These are phyloP conservation scores for Colletotrichum camelliae DNA, from an alignment of 2,329 filamentous ascomycete genomes.

Conservation along the genomic window DNA sequence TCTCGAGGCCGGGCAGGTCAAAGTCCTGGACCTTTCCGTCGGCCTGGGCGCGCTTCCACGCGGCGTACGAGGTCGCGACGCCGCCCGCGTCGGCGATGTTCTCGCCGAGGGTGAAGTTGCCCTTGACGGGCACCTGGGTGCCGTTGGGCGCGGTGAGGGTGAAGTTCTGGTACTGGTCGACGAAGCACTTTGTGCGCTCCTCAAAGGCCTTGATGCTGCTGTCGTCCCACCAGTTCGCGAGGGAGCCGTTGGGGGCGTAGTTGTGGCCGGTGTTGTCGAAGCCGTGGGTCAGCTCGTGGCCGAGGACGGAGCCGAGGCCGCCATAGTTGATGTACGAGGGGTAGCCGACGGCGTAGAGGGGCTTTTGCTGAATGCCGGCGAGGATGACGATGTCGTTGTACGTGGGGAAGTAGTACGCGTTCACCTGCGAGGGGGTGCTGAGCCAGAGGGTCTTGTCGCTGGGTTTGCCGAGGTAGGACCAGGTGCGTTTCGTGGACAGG, in stretches of 20 bases:
- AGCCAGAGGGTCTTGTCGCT: slow-evolving; percentile 64
- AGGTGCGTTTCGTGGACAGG: slow-evolving; percentile 53
- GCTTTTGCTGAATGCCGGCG: slow-evolving; percentile 70
- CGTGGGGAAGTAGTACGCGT: slow-evolving; percentile 68
- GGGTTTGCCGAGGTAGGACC: slow-evolving; percentile 64
- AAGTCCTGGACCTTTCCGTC: slow-evolving; percentile 47
- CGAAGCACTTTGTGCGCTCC: slow-evolving; percentile 66
- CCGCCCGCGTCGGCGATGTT: slow-evolving; percentile 77
- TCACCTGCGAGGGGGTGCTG: slow-evolving; percentile 64
- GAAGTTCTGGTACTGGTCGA: slow-evolving; percentile 68
- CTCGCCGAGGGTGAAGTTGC: slow-evolving; percentile 67
- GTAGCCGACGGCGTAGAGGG: slow-evolving; percentile 65
- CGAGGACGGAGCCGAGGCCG: slow-evolving; percentile 68
- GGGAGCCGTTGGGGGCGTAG: slow-evolving; percentile 68
- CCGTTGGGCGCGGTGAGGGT: slow-evolving; percentile 61
- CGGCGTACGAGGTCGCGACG: slow-evolving; percentile 65
- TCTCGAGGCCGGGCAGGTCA: slow-evolving; percentile 63
- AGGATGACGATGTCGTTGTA: slow-evolving; percentile 74
- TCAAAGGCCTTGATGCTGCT: slow-evolving; percentile 62
- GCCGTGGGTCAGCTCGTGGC: slow-evolving; percentile 73
- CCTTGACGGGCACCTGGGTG: slow-evolving; percentile 64
- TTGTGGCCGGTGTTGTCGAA: slow-evolving; percentile 71
- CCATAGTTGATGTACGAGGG: slow-evolving; percentile 72
- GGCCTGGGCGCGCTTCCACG: slow-evolving; percentile 65
- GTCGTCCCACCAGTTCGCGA: slow-evolving; percentile 71